phyloP scores from a whole-genome alignment of 495 filamentous ascomycete genomes.

The Aspergillus panamensis region DNA sequence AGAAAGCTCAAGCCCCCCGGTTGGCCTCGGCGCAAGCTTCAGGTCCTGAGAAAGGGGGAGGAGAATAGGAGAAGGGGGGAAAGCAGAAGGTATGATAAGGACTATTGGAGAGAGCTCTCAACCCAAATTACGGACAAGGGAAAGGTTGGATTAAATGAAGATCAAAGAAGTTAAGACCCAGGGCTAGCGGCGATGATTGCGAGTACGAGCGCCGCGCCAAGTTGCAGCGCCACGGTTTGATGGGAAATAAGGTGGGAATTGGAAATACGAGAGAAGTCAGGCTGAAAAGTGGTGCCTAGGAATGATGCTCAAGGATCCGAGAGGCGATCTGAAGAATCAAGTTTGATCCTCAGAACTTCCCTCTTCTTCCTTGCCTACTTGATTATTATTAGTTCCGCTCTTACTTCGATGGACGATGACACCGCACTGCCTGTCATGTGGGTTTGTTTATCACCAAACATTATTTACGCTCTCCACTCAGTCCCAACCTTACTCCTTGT shows the following conservation, averaged over 20 bases:
- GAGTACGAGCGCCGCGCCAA: neutral
- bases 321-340: neutral
- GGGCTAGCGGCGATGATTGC: neutral
- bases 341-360: neutral
- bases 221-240: slow-evolving; percentile 1
- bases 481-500: too few species aligned
- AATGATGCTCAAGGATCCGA: neutral
- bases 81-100: neutral
- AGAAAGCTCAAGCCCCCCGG: slow-evolving; percentile 6
- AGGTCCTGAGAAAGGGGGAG: neutral
- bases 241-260: neutral
- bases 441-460: too few species aligned
- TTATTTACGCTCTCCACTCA: too few species aligned
- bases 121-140: neutral
- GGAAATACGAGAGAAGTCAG: neutral
- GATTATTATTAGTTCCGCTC: too few species aligned
- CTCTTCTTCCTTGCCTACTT: too few species aligned
- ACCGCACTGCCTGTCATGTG: too few species aligned
- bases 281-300: neutral
- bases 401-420: too few species aligned
- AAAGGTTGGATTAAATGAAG: slow-evolving; percentile 1
- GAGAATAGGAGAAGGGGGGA: neutral
- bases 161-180: slow-evolving; percentile 1
- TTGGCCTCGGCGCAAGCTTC: slow-evolving; percentile 1
- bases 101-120: neutral